Evolutionary conservation across 2,329 filamentous ascomycete species (phyloP).

Genomic region (Beauveria scarabaeidicola): DNA sequence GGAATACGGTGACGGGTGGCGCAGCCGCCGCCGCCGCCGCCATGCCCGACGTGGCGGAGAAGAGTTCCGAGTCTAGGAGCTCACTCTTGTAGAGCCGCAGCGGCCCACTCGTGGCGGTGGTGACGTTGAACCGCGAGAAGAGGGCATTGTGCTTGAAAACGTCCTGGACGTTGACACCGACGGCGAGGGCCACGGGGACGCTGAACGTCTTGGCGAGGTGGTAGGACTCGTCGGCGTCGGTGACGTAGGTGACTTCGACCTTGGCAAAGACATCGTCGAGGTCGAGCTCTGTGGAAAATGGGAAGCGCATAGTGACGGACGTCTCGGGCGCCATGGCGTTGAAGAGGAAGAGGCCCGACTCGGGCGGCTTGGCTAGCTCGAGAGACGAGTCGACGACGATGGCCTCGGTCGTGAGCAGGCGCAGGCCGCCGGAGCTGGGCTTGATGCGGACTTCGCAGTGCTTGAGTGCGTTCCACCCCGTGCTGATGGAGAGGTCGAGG

Average conservation of each 20-base stretch:
- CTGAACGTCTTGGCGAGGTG: slow-evolving; percentile 41
- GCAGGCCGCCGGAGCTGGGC: slow-evolving; percentile 56
- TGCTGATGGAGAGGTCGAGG: slow-evolving; percentile 63
- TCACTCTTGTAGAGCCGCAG: slow-evolving; percentile 64
- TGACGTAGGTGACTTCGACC: slow-evolving; percentile 68
- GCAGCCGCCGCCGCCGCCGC: not conserved
- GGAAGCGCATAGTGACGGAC: slow-evolving; percentile 54
- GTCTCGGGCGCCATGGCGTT: slow-evolving; percentile 35
- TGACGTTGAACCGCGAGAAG: slow-evolving; percentile 86
- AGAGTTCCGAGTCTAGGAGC: slow-evolving; percentile 62
- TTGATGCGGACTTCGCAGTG: slow-evolving; percentile 53
- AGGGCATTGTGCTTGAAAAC: slow-evolving; percentile 77
- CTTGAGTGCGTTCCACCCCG: slow-evolving; percentile 64
- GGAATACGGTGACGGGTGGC: slow-evolving; percentile 56
- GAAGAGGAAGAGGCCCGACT: slow-evolving; percentile 46
- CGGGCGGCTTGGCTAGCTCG: slow-evolving; percentile 40
- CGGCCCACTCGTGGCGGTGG: slow-evolving; percentile 67
- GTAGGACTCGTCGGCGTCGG: slow-evolving; percentile 45
- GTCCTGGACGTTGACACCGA: slow-evolving; percentile 95
- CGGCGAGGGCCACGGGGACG: slow-evolving; percentile 65
- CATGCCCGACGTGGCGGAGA: slow-evolving; percentile 53
- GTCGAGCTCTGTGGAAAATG: slow-evolving; percentile 77
- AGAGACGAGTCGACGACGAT: slow-evolving; percentile 35
- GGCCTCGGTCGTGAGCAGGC: slow-evolving; percentile 54
- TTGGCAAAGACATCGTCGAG: slow-evolving; percentile 62